A percentile compares a stretch with the other conserved stretches of the same genome.
Conservation (phyloP, 495 filamentous ascomycete species). For the Stereocaulon alpinum region DNA sequence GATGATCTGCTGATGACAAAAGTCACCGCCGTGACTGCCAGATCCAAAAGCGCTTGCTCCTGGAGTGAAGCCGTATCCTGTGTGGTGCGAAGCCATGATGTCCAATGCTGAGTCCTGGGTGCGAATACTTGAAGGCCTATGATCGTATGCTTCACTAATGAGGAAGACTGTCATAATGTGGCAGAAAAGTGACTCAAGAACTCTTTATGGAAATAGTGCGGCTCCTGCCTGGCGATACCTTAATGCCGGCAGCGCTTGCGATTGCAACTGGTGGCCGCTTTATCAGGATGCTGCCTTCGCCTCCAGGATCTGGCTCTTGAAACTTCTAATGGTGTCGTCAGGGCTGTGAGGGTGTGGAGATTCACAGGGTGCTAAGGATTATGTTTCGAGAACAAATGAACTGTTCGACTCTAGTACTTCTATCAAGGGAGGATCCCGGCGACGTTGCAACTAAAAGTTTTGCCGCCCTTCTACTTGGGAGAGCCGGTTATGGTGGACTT, state of each 20-base stretch:
- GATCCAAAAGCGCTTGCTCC: not conserved
- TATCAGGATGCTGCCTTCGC: constrained; percentile 1
- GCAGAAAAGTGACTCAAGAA: not conserved
- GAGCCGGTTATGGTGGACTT: constrained; percentile 2
- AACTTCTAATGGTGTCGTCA: not conserved
- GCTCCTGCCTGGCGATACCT: not conserved
- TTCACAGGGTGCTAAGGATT: constrained; percentile 1
- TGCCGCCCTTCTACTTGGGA: constrained; percentile 8
- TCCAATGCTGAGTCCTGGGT: not conserved
- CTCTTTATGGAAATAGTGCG: constrained; percentile 1
- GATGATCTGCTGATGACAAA: not conserved
- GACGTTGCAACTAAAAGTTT: not conserved
- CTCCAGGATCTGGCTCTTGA: constrained; percentile 2
- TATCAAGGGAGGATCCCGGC: constrained; percentile 3
- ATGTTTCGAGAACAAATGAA: not conserved
- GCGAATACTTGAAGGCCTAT: constrained; percentile 1
- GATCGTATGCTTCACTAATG: not conserved
- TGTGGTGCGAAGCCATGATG: not conserved
- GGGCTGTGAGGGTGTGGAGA: constrained; percentile 2
- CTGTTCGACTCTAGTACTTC: not conserved
- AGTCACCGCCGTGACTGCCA: not conserved
- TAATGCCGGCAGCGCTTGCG: not conserved
- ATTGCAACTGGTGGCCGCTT: not conserved
- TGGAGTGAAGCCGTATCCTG: not conserved
- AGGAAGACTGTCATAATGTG: not conserved